Evolutionary conservation across 257 asterid species (phyloP).

Genomic region (Coffea canephora): DNA sequence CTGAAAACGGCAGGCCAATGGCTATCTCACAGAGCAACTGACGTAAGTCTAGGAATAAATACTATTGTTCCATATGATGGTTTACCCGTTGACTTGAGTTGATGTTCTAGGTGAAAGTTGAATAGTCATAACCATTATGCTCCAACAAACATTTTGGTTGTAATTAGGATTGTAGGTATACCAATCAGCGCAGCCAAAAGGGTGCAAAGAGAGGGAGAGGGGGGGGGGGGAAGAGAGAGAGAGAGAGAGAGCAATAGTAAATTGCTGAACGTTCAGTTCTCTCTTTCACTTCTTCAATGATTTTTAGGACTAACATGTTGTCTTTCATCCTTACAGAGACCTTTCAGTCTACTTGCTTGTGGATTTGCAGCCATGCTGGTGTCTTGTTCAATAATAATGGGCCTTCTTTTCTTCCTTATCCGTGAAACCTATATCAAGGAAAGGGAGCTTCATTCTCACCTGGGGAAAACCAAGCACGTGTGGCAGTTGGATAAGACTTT

Average conservation of each 20-base stretch:
- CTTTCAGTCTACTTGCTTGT: conserved; percentile 49
- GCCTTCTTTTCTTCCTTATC: conserved; percentile 44
- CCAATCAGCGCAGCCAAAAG: too few species aligned
- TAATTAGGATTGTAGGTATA: background rate
- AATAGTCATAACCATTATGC: background rate
- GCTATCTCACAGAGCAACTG: conserved; percentile 83
- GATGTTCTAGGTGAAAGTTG: background rate
- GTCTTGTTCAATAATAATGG: conserved; percentile 53
- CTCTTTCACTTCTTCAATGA: background rate
- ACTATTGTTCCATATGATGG: background rate
- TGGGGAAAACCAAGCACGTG: conserved; percentile 18
- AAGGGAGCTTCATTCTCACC: conserved; percentile 20
- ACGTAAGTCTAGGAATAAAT: conserved; percentile 50
- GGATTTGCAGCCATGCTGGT: conserved; percentile 69
- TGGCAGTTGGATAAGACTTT: conserved; percentile 66
- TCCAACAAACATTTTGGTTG: background rate
- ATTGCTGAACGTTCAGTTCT: background rate
- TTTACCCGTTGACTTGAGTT: background rate
- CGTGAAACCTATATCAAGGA: conserved; percentile 36
- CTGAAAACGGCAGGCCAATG: conserved; percentile 67
- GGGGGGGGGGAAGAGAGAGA: background rate
- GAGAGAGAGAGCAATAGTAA: background rate
- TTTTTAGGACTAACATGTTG: background rate
- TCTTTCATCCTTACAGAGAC: conserved; percentile 53
- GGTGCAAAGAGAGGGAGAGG: background rate